A percentile compares a stretch with the other conserved stretches of the same genome.
Evolutionary conservation across 345 rosid species (phyloP).

Genomic region (Brassica nigra): DNA sequence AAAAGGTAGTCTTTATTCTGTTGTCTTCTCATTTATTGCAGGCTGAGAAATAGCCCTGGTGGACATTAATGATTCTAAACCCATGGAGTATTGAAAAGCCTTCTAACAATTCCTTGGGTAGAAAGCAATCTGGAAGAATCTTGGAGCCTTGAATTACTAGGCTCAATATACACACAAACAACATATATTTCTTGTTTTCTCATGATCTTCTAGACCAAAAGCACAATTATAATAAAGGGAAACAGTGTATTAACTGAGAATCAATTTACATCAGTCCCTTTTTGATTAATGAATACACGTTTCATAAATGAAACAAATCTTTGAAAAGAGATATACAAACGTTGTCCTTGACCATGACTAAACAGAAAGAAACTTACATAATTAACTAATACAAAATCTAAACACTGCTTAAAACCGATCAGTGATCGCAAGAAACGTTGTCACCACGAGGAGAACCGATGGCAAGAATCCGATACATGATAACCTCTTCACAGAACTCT

Average conservation of each 20-base stretch:
- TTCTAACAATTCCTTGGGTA: no score
- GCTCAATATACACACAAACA: neutral
- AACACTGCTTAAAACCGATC: constrained; percentile 40
- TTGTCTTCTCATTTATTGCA: no score
- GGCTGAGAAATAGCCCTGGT: no score
- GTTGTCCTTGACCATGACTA: constrained; percentile 21
- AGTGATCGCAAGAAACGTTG: constrained; percentile 30
- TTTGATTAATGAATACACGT: constrained; percentile 21
- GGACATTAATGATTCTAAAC: no score
- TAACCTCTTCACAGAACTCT: constrained; percentile 41
- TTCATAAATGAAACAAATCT: constrained; percentile 22
- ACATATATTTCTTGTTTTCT: neutral
- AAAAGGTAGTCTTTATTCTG: no score
- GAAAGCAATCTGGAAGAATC: no score
- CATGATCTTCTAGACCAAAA: neutral
- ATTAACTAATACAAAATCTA: constrained; percentile 32
- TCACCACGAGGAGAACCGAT: constrained; percentile 27
- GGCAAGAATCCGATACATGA: constrained; percentile 24
- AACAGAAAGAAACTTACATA: constrained; percentile 16
- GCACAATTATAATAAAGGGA: neutral
- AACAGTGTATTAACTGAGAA: neutral
- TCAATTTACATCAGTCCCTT: constrained; percentile 2
- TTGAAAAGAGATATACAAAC: neutral
- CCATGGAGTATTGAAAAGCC: no score
- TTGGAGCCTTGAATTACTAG: neutral